Evolutionary conservation across 106 monocot species (phyloP), one percentile per base, ranked within the genome.

Genomic region (Agapanthus africanus): DNA sequence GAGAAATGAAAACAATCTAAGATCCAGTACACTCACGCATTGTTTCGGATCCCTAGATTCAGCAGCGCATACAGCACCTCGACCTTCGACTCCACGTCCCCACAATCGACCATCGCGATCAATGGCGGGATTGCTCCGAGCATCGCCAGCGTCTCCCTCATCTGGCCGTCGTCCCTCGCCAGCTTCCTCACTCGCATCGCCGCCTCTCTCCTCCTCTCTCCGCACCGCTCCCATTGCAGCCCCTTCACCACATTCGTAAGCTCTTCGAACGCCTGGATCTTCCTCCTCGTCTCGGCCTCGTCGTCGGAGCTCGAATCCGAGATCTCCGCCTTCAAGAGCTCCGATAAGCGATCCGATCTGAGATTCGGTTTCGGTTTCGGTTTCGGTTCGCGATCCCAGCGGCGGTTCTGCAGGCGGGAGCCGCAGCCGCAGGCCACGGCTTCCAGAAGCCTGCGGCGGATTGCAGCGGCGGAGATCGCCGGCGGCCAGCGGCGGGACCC

Each of bases 21-120:
- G n/a, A n/a, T n/a, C n/a, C n/a, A n/a, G 7, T 47, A 15, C 10
- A 27, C 81, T 83, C 32, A 97, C 95, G 59, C 2, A 61, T 84
- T 82, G 52, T 88, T 86, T 34, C 88, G 88, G 70, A 97, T 77
- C 13, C 76, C 88, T n/a, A 97, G 76, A 52, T 95, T 95, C 41
- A 97, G 95, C 10, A 97, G 75, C 28, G 95, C 91, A 57, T 91
- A 95, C 30, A 95, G 83, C 7, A 83, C 79, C 0, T 73, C 37
- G 37, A 86, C 73, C 52, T 74, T 77, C 37, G 72, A 30, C 11
- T 79, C 78, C 13, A 37, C 19, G 25, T 79, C 81, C 31, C 19
- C 49, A 30, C 68, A 78, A 16, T 79, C 81, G 74, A 95, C 74
- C 77, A 82, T 76, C 0, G 57, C 76, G 21, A 91, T 73, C 32